phyloP scores from a whole-genome alignment of 495 filamentous ascomycete genomes.

The Hypoxylon crocopeplum region DNA sequence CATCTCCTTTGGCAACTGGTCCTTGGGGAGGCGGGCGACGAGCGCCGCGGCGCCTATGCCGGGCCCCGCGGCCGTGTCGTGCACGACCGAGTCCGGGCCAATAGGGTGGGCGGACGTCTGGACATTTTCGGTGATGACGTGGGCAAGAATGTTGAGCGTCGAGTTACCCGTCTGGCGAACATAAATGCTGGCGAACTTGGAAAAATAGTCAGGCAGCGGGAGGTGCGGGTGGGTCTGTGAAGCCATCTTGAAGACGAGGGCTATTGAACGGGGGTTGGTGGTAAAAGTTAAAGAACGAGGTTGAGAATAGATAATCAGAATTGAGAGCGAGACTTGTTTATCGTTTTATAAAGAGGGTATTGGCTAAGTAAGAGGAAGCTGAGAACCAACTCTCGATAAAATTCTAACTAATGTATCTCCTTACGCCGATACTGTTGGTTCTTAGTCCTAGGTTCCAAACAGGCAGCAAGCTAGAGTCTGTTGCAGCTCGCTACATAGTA shows the following conservation, averaged over 20 bases:
- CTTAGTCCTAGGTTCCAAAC: too few relatives aligned
- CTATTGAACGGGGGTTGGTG: not conserved
- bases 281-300: not conserved
- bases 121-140: conserved; percentile 31
- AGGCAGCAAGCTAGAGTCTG: too few relatives aligned
- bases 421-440: not conserved
- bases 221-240: conserved; percentile 23
- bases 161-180: conserved; percentile 40
- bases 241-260: conserved; percentile 23
- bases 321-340: not conserved
- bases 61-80: conserved; percentile 47
- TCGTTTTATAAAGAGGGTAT: not conserved
- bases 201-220: conserved; percentile 42
- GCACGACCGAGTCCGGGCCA: conserved; percentile 35
- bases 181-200: conserved; percentile 38
- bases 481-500: too few relatives aligned
- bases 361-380: not conserved
- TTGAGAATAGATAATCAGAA: not conserved
- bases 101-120: conserved; percentile 34
- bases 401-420: not conserved
- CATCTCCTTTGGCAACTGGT: conserved; percentile 34
- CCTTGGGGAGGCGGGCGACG: conserved; percentile 29
- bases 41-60: conserved; percentile 41
- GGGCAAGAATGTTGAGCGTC: conserved; percentile 37
- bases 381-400: too few relatives aligned